Conservation (phyloP, 2,329 filamentous ascomycete species). For the Fusarium austroafricanum region DNA sequence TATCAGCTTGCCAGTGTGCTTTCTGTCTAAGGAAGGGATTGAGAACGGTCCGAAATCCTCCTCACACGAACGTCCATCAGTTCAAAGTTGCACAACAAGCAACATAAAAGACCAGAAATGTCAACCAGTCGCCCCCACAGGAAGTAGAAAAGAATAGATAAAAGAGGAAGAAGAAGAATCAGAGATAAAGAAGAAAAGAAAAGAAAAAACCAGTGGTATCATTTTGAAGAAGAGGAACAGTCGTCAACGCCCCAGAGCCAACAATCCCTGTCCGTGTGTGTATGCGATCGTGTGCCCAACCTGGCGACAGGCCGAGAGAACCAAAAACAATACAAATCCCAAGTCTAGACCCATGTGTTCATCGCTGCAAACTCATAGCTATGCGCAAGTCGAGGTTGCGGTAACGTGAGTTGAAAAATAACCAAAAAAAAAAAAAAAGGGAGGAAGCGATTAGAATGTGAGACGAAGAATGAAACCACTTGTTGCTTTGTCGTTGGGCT, state of each 20-base stretch:
- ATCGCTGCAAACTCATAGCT: slow-evolving; percentile 27
- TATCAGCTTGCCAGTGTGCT: neutral
- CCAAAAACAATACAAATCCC: slow-evolving; percentile 39
- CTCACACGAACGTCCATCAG: neutral
- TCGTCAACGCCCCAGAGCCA: slow-evolving; percentile 43
- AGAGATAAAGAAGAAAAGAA: slow-evolving; percentile 20
- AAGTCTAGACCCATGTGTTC: slow-evolving; percentile 41
- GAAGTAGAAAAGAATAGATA: slow-evolving; percentile 18
- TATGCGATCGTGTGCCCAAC: slow-evolving; percentile 41
- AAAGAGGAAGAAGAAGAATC: slow-evolving; percentile 7
- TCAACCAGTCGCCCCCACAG: slow-evolving; percentile 7
- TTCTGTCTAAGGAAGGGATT: neutral
- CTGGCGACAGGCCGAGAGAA: slow-evolving; percentile 42
- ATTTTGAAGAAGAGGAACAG: slow-evolving; percentile 41
- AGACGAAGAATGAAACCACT: slow-evolving; percentile 60
- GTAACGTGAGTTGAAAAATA: slow-evolving; percentile 5
- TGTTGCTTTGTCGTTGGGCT: slow-evolving; percentile 36
- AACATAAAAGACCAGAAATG: slow-evolving; percentile 3
- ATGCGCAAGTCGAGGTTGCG: slow-evolving; percentile 1
- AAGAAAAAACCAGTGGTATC: slow-evolving; percentile 44
- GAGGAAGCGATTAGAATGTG: slow-evolving; percentile 53
- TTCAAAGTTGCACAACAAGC: slow-evolving; percentile 21
- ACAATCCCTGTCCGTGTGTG: slow-evolving; percentile 40
- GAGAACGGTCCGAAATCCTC: neutral
- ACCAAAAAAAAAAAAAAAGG: neutral